A percentile compares a stretch with the other conserved stretches of the same genome.
These are phyloP conservation scores for Tylopilus plumbeoviolaceoides DNA, from an alignment of 768 basidiomycete genomes.

Conservation along the genomic window DNA sequence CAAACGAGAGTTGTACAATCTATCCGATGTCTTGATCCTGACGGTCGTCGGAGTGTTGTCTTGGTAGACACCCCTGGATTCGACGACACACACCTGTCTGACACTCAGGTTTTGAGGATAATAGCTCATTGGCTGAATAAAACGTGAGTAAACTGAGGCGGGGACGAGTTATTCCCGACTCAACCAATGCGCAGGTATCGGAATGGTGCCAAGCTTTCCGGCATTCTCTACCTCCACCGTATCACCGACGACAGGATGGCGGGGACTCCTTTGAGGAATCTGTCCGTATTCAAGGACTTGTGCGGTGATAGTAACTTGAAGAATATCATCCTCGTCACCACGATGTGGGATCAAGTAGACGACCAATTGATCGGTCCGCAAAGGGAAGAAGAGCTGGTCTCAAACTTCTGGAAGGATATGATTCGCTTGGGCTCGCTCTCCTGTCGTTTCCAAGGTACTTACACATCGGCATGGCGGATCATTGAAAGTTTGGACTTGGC, in stretches of 20 bases:
- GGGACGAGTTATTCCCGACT: background rate
- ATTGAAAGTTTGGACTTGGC: conserved; percentile 4
- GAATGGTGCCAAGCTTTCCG: background rate
- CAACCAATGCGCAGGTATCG: background rate
- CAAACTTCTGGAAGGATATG: conserved; percentile 15
- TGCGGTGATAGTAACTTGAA: conserved; percentile 10
- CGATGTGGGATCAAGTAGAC: conserved; percentile 16
- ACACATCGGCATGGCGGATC: conserved; percentile 12
- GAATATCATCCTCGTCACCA: conserved; percentile 18
- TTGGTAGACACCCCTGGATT: conserved; percentile 20
- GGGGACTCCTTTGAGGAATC: conserved; percentile 9
- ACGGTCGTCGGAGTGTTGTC: conserved; percentile 11
- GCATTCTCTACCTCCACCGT: conserved; percentile 3
- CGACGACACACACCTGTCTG: conserved; percentile 11
- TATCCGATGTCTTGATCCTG: conserved; percentile 13
- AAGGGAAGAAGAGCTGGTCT: conserved; percentile 13
- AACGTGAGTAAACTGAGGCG: conserved; percentile 6
- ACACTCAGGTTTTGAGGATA: conserved; percentile 7
- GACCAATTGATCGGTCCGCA: background rate
- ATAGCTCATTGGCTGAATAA: conserved; percentile 15
- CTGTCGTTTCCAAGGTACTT: conserved; percentile 10
- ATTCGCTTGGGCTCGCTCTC: conserved; percentile 8
- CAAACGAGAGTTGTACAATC: conserved; percentile 4
- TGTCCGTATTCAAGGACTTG: background rate
- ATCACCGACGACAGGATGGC: conserved; percentile 2